Evolutionary conservation across 257 asterid species (phyloP).

Genomic region (Verbena officinalis): DNA sequence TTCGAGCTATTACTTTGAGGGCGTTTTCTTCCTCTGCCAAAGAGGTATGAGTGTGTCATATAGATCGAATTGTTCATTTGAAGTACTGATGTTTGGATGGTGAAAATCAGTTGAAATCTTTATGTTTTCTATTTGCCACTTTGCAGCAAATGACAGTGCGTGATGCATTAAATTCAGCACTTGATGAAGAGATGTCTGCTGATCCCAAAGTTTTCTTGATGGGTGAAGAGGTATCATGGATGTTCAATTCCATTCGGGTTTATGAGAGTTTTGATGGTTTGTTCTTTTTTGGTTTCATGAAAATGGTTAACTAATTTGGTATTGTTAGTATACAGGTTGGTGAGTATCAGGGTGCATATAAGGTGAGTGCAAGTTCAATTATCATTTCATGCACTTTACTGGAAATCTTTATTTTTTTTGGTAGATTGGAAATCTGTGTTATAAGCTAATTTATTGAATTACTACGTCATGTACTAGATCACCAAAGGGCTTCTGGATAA

Average conservation of each 20-base stretch:
- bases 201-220: conserved; percentile 84
- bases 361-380: conserved; percentile 49
- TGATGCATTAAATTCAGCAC: conserved; percentile 90
- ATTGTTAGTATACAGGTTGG: conserved; percentile 66
- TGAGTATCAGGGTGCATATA: conserved; percentile 93
- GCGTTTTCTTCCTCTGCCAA: conserved; percentile 66
- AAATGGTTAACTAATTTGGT: conserved; percentile 22
- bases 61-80: neutral
- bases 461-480: conserved; percentile 43
- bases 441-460: conserved; percentile 7
- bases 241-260: conserved; percentile 10
- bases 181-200: conserved; percentile 97
- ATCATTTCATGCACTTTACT: conserved; percentile 1
- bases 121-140: neutral
- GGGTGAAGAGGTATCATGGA: conserved; percentile 80
- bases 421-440: no score
- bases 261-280: neutral
- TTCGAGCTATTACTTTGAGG: conserved; percentile 58
- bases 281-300: conserved; percentile 3
- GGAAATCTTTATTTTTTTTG: no score
- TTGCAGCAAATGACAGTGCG: conserved; percentile 64
- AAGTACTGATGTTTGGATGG: neutral
- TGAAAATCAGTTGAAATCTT: neutral
- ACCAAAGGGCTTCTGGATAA: conserved; percentile 79
- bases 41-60: conserved; percentile 45